These are phyloP conservation scores for Mortierella sp. DNA, from an alignment of 371 early-diverging fungal genomes.

Conservation along the genomic window DNA sequence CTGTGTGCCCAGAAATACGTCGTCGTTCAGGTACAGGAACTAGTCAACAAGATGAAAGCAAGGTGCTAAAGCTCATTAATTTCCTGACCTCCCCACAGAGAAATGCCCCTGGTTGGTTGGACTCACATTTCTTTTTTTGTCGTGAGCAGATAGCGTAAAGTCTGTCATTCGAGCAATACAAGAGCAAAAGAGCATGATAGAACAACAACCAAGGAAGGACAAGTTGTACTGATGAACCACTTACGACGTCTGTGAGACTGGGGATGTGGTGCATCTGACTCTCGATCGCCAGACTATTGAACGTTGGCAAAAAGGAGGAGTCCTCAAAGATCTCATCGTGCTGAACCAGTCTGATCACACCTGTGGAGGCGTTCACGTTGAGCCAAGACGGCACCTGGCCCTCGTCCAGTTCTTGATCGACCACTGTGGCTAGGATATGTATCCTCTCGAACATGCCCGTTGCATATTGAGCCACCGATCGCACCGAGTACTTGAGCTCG, in stretches of 20 bases:
- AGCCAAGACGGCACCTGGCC: conserved; percentile 34
- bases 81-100: too few species aligned
- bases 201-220: background rate
- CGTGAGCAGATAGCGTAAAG: background rate
- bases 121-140: too few species aligned
- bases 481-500: conserved; percentile 43
- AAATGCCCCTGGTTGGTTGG: too few species aligned
- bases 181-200: too few species aligned
- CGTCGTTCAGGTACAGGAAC: conserved; percentile 56
- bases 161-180: too few species aligned
- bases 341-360: conserved; percentile 17
- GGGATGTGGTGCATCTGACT: conserved; percentile 42
- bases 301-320: conserved; percentile 16
- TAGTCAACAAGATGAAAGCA: conserved; percentile 6
- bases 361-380: conserved; percentile 15
- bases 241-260: conserved; percentile 33
- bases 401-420: conserved; percentile 8
- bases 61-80: too few species aligned
- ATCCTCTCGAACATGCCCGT: conserved; percentile 10
- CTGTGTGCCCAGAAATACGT: conserved; percentile 41
- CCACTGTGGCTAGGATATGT: conserved; percentile 31
- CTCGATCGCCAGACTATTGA: conserved; percentile 46
- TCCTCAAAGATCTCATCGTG: conserved; percentile 29
- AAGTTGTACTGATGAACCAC: too few species aligned
- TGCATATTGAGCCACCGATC: conserved; percentile 31